Evolutionary conservation across 345 rosid species (phyloP), one percentile per base, ranked within the genome.

Genomic region (Sonneratia caseolaris): DNA sequence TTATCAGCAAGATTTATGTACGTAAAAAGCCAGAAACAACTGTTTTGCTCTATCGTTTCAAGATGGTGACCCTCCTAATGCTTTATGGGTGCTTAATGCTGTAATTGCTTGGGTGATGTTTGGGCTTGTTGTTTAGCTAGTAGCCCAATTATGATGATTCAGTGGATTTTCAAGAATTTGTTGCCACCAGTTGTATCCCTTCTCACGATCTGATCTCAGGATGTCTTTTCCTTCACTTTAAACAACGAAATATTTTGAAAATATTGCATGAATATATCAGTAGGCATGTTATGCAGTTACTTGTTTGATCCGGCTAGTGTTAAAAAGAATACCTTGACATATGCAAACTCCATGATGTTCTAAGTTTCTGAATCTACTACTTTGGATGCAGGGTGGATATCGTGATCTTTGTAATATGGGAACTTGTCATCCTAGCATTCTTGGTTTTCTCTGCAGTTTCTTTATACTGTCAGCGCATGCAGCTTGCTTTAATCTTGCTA

Each of bases 371-470:
- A 13, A 42, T 62, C 38, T 35, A 62, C 38, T 62, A 73, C 76
- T 70, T 64, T n/a, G 71, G 70, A 42, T 86, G 85, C 95, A 94
- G 98, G 97, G 84, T 91, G 68, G 97, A 94, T 83, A 96, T 90
- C 12, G 91, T 86, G 77, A 76, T 91, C 64, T 94, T 90, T 68
- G 97, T 91, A 19, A 83, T 94, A 81, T 94, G 96, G 98, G 98
- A 94, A 77, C 93, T 94, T 40, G 69, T 90, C 68, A 90, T 86
- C 75, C 83, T 94, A 74, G 97, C 97, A 9, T 87, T 88, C 85
- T 79, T 94, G 82, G 96, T 94, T 64, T 94, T 90, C 79, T 90
- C 97, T n/a, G 98, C 97, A 1, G 89, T 94, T 66, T 87, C 98
- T 45, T 83, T 94, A 72, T 94, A 90, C 80, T 90, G 91, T 80